Evolutionary conservation across 2,329 filamentous ascomycete species (phyloP), one percentile per base, ranked within the genome.

Genomic region (Talaromyces rugulosus): DNA sequence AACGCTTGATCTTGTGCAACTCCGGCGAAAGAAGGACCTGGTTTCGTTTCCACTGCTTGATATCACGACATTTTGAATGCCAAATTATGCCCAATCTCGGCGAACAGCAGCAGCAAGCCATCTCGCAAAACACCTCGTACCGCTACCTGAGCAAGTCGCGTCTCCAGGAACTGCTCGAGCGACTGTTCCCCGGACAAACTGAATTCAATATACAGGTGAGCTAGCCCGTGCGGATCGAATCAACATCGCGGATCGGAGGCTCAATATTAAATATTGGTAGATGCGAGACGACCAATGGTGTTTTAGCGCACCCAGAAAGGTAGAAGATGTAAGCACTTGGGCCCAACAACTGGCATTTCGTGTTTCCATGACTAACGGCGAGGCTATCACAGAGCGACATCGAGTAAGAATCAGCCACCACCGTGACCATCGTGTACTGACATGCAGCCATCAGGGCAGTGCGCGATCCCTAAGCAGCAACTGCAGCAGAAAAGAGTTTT

Each of bases 201-300:
- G 56, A 65, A 5, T 59, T 66, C 23, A 60, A 69, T 16, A 67
- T 69, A 16, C 61, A 67, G 51, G 69, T 69, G 33, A 56, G 65
- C 58, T n/a, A 30, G 5, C 31, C 58, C 5, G n/a, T 52, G 30
- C 9, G 42, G 18, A 27, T 27, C 9, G 44, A 40, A 5, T 16
- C 36, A 40, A 16, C 36, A 40, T 8, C 16, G 16, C 36, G 7
- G 36, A 40, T 27, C 23, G 18, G 18, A 47, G 44, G 18, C 44
- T 47, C 44, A 47, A 47, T 27, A 12, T 36, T 36, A 27, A 18
- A n/a, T 27, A 16, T 8, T 14, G 55, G 18, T 36, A 62, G 61
- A 58, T 59, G 56, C 58, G 56, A 51, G 59, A 64, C 28, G 44
- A 59, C 18, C 51, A 27, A 53, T 63, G 55, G 62, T 33, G 58